Percentiles rank a stretch among this genome's conserved stretches.
Evolutionary conservation across 495 filamentous ascomycete genomes (phyloP).

Genomic region (Rhizodiscina lignyota): DNA sequence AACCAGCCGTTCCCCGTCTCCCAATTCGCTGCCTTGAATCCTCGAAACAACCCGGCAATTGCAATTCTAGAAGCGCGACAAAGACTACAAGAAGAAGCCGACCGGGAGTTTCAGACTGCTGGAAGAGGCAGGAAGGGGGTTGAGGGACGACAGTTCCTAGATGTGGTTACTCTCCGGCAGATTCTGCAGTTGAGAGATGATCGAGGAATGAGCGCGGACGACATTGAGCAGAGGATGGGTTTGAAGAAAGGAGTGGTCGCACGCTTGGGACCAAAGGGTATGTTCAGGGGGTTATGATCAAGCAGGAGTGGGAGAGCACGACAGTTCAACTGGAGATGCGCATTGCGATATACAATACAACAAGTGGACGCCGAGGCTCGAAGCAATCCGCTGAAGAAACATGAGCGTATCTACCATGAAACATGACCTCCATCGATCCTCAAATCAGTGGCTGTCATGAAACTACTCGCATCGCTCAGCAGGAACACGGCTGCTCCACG

Average conservation of each 20-base stretch:
- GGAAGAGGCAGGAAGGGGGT: constrained; percentile 29
- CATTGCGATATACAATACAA: background rate
- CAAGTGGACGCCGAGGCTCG: background rate
- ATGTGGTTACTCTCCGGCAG: constrained; percentile 43
- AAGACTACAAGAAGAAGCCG: constrained; percentile 38
- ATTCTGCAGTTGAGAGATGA: constrained; percentile 42
- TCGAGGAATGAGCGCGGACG: constrained; percentile 26
- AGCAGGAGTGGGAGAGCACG: too few species aligned
- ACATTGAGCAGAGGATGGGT: constrained; percentile 44
- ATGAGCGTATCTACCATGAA: constrained; percentile 13
- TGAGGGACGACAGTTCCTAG: constrained; percentile 38
- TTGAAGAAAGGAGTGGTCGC: constrained; percentile 38
- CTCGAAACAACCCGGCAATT: constrained; percentile 43
- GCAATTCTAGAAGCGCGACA: constrained; percentile 35
- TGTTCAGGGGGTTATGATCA: constrained; percentile 6
- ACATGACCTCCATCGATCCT: constrained; percentile 22
- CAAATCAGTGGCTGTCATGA: constrained; percentile 39
- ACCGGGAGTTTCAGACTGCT: constrained; percentile 36
- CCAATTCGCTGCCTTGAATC: too few species aligned
- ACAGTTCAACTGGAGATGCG: background rate
- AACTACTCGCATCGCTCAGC: constrained; percentile 70
- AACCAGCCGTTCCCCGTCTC: constrained; percentile 27
- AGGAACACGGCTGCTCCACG: constrained; percentile 43
- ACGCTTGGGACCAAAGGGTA: constrained; percentile 29
- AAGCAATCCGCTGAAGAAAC: background rate